Conservation (phyloP, 164 flowering plant species). For the Platanus orientalis region DNA sequence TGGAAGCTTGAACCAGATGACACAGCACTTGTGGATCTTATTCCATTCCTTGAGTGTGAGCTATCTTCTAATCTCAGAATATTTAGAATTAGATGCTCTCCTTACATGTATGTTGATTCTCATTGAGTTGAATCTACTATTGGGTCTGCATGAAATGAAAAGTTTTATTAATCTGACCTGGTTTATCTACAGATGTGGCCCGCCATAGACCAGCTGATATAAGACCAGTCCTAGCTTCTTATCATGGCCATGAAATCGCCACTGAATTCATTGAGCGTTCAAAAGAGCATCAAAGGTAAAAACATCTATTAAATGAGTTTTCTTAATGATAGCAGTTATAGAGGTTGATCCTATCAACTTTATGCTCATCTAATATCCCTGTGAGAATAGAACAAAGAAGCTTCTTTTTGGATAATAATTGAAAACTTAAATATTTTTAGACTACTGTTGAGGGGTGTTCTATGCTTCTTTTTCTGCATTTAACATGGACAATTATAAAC, state of each 20-base stretch:
- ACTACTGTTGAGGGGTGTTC: too few species aligned
- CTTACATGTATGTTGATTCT: background rate
- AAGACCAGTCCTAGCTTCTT: conserved; percentile 75
- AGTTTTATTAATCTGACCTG: background rate
- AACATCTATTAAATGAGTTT: too few species aligned
- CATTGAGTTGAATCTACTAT: too few species aligned
- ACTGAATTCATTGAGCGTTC: conserved; percentile 82
- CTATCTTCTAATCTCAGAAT: background rate
- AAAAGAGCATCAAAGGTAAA: conserved; percentile 71
- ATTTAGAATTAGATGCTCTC: background rate
- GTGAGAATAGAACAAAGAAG: too few species aligned
- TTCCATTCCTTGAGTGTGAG: conserved; percentile 92
- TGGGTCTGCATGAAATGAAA: background rate
- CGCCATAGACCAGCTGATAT: conserved; percentile 75
- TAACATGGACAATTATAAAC: too few species aligned
- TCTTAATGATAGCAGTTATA: too few species aligned
- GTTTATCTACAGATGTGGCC: conserved; percentile 64
- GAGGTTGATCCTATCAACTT: too few species aligned
- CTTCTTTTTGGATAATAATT: too few species aligned
- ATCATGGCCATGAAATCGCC: conserved; percentile 68
- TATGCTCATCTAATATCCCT: too few species aligned
- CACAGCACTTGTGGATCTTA: conserved; percentile 76
- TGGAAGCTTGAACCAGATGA: conserved; percentile 74
- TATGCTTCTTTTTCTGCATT: too few species aligned
- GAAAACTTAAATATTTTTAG: too few species aligned